Evolutionary conservation across 352 stramenopile species (phyloP), one percentile per base, ranked within the genome.

Genomic region (Blastocystis sp.): DNA sequence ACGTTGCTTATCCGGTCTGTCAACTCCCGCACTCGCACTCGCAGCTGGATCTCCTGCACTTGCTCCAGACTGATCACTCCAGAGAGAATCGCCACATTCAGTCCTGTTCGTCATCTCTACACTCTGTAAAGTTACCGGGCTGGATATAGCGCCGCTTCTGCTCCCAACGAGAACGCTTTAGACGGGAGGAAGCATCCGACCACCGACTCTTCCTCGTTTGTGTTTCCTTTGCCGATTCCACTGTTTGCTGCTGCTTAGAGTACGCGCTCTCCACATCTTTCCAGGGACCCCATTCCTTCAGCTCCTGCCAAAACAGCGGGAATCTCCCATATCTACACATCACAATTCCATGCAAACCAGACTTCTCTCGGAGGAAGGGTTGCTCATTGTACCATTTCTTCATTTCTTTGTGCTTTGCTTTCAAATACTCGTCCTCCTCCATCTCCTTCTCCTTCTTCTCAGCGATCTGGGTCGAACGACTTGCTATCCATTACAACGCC

Each of bases 351-450:
- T 2, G 17, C 28, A 87, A 48, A 14, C 21, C 43, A 21, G 14
- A 87, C 77, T 87, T 87, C 10, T 87, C 59, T 69, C 71, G 76
- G 4, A 95, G 90, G 11, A 89, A 61, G 10, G 92, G 90, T 60
- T 93, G 89, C 89, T 94, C 90, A 21, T 91, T 90, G 86, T 94
- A 95, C 93, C 93, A 95, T 82, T 94, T 91, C 90, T 94, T 95
- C 92, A 95, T 94, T 0, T 92, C 91, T 77, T 93, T 91, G 89
- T 95, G 93, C 84, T 94, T 94, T 76, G 52, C 93, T 90, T 94
- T 93, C 92, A 95, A 94, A 92, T 95, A 95, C 17, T 91, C 92
- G 89, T 95, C 92, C 76, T 92, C 91, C 89, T 95, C 93, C 88
- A 94, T 91, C 89, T 92, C 90, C 76, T 95, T 92, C 88, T 95